Conservation (phyloP, 192 early-diverging fungal genomes). For the Linnemannia hyalina region DNA sequence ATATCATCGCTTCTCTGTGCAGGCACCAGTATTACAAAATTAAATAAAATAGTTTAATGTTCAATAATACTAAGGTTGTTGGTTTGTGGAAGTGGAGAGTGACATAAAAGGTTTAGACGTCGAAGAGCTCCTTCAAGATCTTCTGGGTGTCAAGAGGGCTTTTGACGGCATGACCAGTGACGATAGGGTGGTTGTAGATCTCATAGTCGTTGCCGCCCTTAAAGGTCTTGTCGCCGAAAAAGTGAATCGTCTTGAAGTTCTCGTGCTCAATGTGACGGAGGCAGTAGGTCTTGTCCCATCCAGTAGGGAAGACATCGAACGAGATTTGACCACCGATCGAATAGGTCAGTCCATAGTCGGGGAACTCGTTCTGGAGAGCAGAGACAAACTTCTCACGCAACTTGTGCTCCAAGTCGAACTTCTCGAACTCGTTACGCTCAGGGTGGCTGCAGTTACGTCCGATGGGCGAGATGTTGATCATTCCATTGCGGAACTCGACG, state of each 20-base stretch:
- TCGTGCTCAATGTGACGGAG: conserved; percentile 89
- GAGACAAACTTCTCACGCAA: conserved; percentile 90
- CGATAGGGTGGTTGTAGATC: conserved; percentile 85
- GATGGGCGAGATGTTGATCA: conserved; percentile 98
- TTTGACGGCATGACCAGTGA: conserved; percentile 90
- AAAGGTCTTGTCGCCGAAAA: conserved; percentile 99
- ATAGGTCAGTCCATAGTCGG: conserved; percentile 89
- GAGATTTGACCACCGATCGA: conserved; percentile 99
- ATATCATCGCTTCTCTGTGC: no score
- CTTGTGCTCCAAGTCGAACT: conserved; percentile 87
- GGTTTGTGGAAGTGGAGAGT: neutral
- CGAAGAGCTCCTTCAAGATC: conserved; percentile 86
- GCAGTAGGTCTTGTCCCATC: conserved; percentile 99
- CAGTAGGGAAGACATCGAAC: conserved; percentile 98
- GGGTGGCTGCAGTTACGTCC: conserved; percentile 92
- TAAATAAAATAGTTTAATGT: neutral
- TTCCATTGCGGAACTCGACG: conserved; percentile 98
- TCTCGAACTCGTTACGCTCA: conserved; percentile 94
- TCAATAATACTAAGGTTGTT: neutral
- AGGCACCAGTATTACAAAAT: no score
- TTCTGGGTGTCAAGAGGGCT: conserved; percentile 87
- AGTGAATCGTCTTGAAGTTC: conserved; percentile 92
- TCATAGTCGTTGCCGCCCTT: conserved; percentile 99
- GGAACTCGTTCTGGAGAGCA: conserved; percentile 85
- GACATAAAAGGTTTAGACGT: conserved; percentile 6